Conservation (phyloP, 2,329 filamentous ascomycete genomes). For the Mycosphaerella sp. region DNA sequence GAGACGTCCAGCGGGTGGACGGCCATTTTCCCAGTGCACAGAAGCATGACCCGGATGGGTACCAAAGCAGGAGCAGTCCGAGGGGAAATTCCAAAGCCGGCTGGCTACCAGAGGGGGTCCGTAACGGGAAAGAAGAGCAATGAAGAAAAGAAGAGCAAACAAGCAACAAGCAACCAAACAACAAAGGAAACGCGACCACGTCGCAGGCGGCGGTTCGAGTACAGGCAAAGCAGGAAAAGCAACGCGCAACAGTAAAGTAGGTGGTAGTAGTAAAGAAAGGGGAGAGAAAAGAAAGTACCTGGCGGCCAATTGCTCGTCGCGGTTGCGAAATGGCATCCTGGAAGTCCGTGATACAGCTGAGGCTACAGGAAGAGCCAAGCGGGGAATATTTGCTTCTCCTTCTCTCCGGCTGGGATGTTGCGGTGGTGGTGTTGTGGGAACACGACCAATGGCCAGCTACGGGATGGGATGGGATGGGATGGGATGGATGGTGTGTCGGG, state of each 20-base stretch:
- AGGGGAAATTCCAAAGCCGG: conserved; percentile 2
- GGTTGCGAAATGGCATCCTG: conserved; percentile 37
- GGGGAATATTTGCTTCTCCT: neutral
- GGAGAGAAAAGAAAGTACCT: conserved; percentile 32
- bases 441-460: neutral
- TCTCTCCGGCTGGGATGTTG: neutral
- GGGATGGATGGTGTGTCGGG: too few species aligned
- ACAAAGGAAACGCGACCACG: conserved; percentile 13
- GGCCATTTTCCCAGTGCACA: neutral
- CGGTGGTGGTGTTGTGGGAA: conserved; percentile 1
- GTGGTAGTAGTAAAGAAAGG: too few species aligned
- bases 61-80: neutral
- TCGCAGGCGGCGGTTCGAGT: conserved; percentile 13
- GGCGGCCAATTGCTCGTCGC: conserved; percentile 34
- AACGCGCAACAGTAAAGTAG: conserved; percentile 19
- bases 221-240: conserved; percentile 10
- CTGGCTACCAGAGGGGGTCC: neutral
- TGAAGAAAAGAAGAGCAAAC: neutral
- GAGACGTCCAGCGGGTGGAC: neutral
- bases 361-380: conserved; percentile 24
- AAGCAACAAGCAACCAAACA: too few species aligned
- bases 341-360: conserved; percentile 7
- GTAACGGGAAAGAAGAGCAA: too few species aligned
- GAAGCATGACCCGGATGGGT: neutral
- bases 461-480: too few species aligned